Base-by-base conservation (phyloP, 768 basidiomycete genomes). In the Suillus subluteus region DNA sequence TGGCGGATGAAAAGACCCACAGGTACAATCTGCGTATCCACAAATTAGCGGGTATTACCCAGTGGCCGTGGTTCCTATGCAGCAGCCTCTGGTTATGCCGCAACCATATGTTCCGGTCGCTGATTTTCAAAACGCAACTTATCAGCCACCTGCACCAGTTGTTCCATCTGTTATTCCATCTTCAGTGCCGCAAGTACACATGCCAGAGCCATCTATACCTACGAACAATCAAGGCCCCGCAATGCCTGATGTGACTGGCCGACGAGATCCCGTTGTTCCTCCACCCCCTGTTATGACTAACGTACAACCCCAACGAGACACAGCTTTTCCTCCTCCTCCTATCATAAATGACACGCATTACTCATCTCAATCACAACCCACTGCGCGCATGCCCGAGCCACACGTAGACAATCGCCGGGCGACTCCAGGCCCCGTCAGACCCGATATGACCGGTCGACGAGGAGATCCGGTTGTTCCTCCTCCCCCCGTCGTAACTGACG, bases 21-120 rank as follows among this genome's bases (percentile, higher is more conserved):
- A 76, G 61, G 63, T 66, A 54, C 71, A 63, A 64, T 32, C 75
- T 0, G 50, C 64, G 0, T 77, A 65, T 69, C 74, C 77, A 35
- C 64, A 69, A 32, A 23, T 67, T 6, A 67, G 44, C 41, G 41
- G 70, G 6, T 77, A 78, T 12, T 77, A 76, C 64, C 77, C 75
- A 2, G 66, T 78, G 12, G 71, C 69, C 62, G 70, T 76, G 69
- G 40, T 62, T 16, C 72, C 68, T 5, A 21, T 70, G 5, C 76
- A 78, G n/a, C 76, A 78, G 40, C 76, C 75, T 12, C 6, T 77
- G 30, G 50, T 70, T 35, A 73, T 76, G 73, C 73, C 75, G 7
- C 75, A 76, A 43, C 8, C 56, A 3, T 78, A 76, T 23, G 21
- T 73, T 16, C 76, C 75, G 13, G 69, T 78, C 58, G 65, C 69